Evolutionary conservation across 306 rosid species (phyloP).

Genomic region (Malus orientalis): DNA sequence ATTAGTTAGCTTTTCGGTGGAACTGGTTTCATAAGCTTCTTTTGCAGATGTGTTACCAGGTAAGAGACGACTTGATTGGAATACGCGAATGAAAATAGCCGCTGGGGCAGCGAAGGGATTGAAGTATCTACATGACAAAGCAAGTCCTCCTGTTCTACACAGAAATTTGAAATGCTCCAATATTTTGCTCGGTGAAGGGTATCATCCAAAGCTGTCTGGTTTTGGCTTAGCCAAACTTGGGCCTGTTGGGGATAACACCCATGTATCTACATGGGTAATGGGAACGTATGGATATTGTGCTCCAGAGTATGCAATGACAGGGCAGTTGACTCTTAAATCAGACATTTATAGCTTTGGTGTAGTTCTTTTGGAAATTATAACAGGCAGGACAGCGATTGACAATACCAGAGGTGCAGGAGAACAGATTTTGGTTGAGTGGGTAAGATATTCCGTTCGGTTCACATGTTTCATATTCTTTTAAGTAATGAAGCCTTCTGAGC

Average conservation of each 20-base stretch:
- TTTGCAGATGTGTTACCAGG: constrained; percentile 67
- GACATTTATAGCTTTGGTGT: constrained; percentile 95
- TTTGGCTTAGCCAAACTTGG: constrained; percentile 94
- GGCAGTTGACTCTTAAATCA: constrained; percentile 84
- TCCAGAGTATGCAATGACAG: constrained; percentile 92
- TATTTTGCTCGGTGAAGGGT: constrained; percentile 81
- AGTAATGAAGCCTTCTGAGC: background rate
- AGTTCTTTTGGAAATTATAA: constrained; percentile 86
- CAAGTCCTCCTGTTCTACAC: constrained; percentile 93
- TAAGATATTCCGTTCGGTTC: constrained; percentile 23
- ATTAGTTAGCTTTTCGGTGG: background rate
- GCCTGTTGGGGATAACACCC: constrained; percentile 76
- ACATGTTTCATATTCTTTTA: background rate
- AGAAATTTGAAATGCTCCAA: constrained; percentile 89
- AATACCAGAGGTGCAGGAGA: constrained; percentile 68
- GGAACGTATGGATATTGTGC: constrained; percentile 61
- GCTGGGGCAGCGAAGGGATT: constrained; percentile 89
- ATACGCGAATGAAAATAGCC: constrained; percentile 81
- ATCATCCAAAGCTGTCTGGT: constrained; percentile 85
- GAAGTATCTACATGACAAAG: constrained; percentile 87
- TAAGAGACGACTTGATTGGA: constrained; percentile 76
- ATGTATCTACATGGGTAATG: too few relatives aligned
- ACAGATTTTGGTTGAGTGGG: constrained; percentile 96
- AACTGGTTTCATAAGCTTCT: constrained; percentile 14
- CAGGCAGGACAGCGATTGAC: constrained; percentile 88